Conservation (phyloP, 208 protist genomes). For the Crithidia fasciculata region DNA sequence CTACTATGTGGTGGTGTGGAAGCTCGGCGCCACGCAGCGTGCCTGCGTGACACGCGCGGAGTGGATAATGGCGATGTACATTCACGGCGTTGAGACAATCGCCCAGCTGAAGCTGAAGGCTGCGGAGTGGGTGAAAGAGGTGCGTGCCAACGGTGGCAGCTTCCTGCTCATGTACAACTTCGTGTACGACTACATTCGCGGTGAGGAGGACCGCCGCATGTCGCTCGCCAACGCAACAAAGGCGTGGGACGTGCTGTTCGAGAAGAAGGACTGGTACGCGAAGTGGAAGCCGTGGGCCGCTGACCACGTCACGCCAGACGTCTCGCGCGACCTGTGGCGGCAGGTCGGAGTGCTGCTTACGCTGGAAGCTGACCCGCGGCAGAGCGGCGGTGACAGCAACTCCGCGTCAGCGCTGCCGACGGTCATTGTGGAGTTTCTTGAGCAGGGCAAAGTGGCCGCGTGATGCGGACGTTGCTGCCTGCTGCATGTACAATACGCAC, state of each 20-base stretch:
- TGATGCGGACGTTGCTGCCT: background rate
- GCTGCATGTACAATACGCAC: slow-evolving; percentile 1
- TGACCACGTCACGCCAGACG: slow-evolving; percentile 38
- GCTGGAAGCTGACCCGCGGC: background rate
- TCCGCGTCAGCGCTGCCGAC: slow-evolving; percentile 49
- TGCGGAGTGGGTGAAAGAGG: slow-evolving; percentile 61
- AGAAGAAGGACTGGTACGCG: slow-evolving; percentile 25
- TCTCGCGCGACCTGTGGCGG: slow-evolving; percentile 86
- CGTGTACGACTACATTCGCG: slow-evolving; percentile 87
- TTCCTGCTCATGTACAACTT: slow-evolving; percentile 85
- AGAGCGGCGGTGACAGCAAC: background rate
- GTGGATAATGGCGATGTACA: slow-evolving; percentile 77
- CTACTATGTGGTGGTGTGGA: slow-evolving; percentile 78
- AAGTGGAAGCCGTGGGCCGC: slow-evolving; percentile 65
- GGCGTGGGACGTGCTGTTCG: slow-evolving; percentile 77
- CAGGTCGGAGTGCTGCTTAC: slow-evolving; percentile 64
- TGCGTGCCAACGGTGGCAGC: slow-evolving; percentile 25
- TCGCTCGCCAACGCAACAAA: slow-evolving; percentile 40
- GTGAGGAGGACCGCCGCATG: slow-evolving; percentile 78
- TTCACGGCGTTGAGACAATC: slow-evolving; percentile 52
- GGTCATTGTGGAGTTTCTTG: slow-evolving; percentile 77
- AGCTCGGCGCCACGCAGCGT: slow-evolving; percentile 57
- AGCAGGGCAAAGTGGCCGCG: slow-evolving; percentile 22
- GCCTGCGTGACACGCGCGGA: slow-evolving; percentile 62
- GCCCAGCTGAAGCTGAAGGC: slow-evolving; percentile 51